Base-by-base conservation (phyloP, 2,329 filamentous ascomycete species). In the Ascochyta lentis region DNA sequence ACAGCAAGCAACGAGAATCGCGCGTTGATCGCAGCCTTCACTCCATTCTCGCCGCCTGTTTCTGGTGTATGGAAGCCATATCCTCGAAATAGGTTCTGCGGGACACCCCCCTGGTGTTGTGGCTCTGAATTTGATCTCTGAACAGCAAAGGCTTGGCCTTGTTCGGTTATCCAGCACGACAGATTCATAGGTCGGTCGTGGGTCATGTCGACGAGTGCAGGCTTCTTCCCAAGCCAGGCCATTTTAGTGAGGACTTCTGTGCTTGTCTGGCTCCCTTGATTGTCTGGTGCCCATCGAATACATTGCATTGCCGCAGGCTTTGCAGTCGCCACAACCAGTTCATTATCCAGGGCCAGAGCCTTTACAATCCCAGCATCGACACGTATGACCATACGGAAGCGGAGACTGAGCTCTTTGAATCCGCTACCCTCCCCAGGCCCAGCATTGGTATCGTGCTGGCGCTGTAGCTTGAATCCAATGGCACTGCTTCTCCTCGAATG, bases 311-410 rank as follows among this genome's bases (percentile, higher is more conserved):
- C 94, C 0, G 93, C 89, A 3, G 95, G 95, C 70, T 95, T 96
- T 54, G 86, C 83, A 0, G 95, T 99, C 4, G 95, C 91, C 48
- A 99, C 93, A 22, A 98, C 83, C 37, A 99, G 81, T 75, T 98
- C 95, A 52, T 96, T 91, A 63, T 98, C 95, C 22, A 98, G 83
- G 2, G 95, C 94, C 50, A 98, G 79, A 10, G 91, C 92, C 68
- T 88, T 91, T 64, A 88, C 88, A 66, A 99, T 97, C 2, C 95
- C 95, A 3, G 95, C 95, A 76, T 99, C 95, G 16, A 99, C 92
- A 73, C 96, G 96, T 70, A 99, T 98, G 13, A 96, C 94, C 90
- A 97, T 96, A 54, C 94, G 86, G 76, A 99, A 99, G 10, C 92
- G 89, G 44, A 99, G 84, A 67, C 89, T 96, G 52, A 96, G 86